Evolutionary conservation across 148 eudicot genomes (phyloP).

Genomic region (Nyssa sinensis): DNA sequence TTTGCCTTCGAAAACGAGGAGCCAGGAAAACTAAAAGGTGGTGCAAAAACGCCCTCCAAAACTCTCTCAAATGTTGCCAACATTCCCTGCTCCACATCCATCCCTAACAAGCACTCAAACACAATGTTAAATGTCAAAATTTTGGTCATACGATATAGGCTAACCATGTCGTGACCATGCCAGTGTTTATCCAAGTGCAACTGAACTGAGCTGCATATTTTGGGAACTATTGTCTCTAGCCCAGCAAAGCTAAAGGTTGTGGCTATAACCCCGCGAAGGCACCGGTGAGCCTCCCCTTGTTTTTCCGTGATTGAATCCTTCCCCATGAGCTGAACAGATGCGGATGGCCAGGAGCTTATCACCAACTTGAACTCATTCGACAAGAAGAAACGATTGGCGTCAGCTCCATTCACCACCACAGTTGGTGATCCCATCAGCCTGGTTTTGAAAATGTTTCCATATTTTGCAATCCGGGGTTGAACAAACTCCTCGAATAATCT

Average conservation of each 20-base stretch:
- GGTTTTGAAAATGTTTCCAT: conserved; percentile 72
- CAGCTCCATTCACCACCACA: conserved; percentile 54
- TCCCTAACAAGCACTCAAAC: conserved; percentile 65
- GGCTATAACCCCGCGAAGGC: conserved; percentile 49
- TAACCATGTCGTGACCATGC: conserved; percentile 23
- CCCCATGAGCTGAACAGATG: conserved; percentile 80
- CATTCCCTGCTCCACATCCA: conserved; percentile 42
- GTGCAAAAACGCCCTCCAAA: conserved; percentile 67
- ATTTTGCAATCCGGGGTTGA: conserved; percentile 40
- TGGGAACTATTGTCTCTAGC: conserved; percentile 50
- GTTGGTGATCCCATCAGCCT: conserved; percentile 72
- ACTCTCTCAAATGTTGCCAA: conserved; percentile 60
- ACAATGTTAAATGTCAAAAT: conserved; percentile 52
- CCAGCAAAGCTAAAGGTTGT: conserved; percentile 42
- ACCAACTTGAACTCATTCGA: conserved; percentile 83
- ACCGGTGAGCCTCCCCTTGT: conserved; percentile 56
- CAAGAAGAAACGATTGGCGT: conserved; percentile 63
- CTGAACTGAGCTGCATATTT: conserved; percentile 36
- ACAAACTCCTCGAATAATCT: conserved; percentile 60
- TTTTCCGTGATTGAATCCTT: conserved; percentile 71
- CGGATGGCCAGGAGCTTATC: conserved; percentile 81
- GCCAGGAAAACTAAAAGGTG: conserved; percentile 47
- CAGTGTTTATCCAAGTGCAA: conserved; percentile 40
- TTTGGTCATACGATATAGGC: conserved; percentile 43
- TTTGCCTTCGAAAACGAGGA: conserved; percentile 74